Percentiles rank a stretch among this genome's conserved stretches.
Conservation (phyloP, 2,329 filamentous ascomycete genomes). For the Helotiales sp. region DNA sequence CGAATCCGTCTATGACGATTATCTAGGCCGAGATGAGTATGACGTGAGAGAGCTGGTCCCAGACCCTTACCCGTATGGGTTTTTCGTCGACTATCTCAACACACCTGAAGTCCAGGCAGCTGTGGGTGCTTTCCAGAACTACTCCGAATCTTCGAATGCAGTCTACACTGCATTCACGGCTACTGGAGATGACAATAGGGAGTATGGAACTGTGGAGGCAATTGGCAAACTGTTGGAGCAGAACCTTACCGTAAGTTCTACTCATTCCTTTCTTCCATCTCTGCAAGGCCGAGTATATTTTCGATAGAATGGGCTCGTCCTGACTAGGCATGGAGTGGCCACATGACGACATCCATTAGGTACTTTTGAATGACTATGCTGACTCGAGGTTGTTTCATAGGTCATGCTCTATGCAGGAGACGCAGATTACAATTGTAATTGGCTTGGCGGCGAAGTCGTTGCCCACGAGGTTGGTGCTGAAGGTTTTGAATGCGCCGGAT, state of each 20-base stretch:
- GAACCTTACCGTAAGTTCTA: constrained; percentile 63
- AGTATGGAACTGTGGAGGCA: constrained; percentile 46
- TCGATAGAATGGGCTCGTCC: too few relatives aligned
- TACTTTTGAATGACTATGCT: too few relatives aligned
- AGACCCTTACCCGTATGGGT: constrained; percentile 57
- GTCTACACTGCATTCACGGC: constrained; percentile 45
- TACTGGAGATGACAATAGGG: constrained; percentile 51
- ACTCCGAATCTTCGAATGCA: constrained; percentile 45
- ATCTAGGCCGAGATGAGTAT: constrained; percentile 56
- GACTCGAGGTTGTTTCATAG: too few relatives aligned
- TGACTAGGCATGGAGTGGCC: too few relatives aligned
- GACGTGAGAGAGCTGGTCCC: constrained; percentile 56
- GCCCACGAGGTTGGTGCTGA: constrained; percentile 55
- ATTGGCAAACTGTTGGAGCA: constrained; percentile 60
- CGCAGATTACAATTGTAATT: constrained; percentile 55
- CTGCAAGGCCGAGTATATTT: too few relatives aligned
- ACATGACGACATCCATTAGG: too few relatives aligned
- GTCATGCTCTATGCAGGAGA: constrained; percentile 66
- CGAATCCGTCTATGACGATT: constrained; percentile 51
- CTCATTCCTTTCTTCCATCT: too few relatives aligned
- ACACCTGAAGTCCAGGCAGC: constrained; percentile 52
- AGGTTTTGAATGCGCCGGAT: constrained; percentile 61
- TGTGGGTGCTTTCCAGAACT: constrained; percentile 61
- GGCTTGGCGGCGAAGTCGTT: constrained; percentile 70
- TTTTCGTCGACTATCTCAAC: constrained; percentile 60